Conservation (phyloP, 116 monocot species). For the Phalaenopsis hybrid region DNA sequence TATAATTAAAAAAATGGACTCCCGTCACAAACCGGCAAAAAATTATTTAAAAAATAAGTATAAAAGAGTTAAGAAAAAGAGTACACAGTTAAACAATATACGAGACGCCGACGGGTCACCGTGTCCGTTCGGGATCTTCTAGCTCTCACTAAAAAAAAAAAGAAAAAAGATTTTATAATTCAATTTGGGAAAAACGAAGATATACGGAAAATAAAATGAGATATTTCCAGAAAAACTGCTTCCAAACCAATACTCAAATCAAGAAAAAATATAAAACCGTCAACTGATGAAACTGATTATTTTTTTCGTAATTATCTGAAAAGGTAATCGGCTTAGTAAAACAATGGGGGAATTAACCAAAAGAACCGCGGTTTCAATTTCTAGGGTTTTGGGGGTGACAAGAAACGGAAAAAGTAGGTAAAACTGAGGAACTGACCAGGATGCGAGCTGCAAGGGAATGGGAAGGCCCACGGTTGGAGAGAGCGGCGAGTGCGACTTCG, state of each 20-base stretch:
- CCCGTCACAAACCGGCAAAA: background rate
- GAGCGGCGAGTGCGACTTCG: conserved; percentile 17
- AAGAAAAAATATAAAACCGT: background rate
- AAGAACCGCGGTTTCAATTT: background rate
- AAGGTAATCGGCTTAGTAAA: background rate
- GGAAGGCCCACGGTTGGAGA: conserved; percentile 23
- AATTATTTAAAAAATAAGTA: conserved; percentile 2
- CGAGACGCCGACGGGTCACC: background rate
- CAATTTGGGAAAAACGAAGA: background rate
- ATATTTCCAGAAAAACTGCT: too few relatives aligned
- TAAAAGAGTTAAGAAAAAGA: background rate
- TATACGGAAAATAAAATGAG: background rate
- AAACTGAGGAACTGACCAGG: conserved; percentile 13
- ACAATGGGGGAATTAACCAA: background rate
- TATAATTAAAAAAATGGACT: background rate
- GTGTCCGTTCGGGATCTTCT: conserved; percentile 6
- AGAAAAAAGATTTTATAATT: background rate
- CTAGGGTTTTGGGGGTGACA: background rate
- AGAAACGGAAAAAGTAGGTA: background rate
- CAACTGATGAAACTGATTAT: background rate
- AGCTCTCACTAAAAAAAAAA: background rate
- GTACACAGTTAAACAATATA: background rate
- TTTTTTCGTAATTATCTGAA: background rate
- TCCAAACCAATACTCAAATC: background rate
- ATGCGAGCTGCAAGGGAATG: conserved; percentile 23